Evolutionary conservation across 768 basidiomycete genomes (phyloP), one percentile per base, ranked within the genome.

Genomic region (Lentinula guzmanii): DNA sequence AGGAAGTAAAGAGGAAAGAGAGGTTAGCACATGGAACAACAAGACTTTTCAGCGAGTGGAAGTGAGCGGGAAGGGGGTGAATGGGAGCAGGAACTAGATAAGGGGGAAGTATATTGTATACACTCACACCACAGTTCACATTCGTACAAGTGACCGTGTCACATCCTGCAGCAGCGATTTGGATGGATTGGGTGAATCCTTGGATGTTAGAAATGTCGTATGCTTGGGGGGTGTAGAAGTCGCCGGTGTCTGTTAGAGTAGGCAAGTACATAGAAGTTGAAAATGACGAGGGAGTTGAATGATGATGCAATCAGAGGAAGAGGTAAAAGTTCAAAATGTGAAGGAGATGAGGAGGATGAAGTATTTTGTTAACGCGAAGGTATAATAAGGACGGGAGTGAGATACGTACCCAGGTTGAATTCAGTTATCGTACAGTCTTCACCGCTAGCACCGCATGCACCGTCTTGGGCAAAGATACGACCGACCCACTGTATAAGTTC

Each of bases 121-220:
- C 65, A 63, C 65, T 8, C 37, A 65, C 65, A 34, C 72, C 73
- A 65, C 76, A 78, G 45, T 72, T 71, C 42, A 70, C 71, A 56
- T 71, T 73, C 10, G 72, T 75, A 65, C 77, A 78, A 7, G 73
- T 73, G 7, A 76, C 76, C 11, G 74, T 76, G 24, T 74, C 72
- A 66, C 77, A 75, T 2, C 75, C 76, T 33, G 66, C 69, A 5
- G 75, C 76, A 46, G 64, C 67, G 52, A 77, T 73, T 28, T 65
- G 54, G 18, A 77, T 70, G 8, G 74, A 74, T 61, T 76, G 74
- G 2, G 76, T 77, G 66, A 76, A 78, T 5, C 76, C 77, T 65
- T 71, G 76, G 60, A 79, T 77, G 64, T 77, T 79, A 42, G 76
- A 77, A 24, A 79, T 75, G 60, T 79, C 77, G 63, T 79, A 77